Conservation (phyloP, 768 basidiomycete genomes). For the Paxillus rubicundulus region DNA sequence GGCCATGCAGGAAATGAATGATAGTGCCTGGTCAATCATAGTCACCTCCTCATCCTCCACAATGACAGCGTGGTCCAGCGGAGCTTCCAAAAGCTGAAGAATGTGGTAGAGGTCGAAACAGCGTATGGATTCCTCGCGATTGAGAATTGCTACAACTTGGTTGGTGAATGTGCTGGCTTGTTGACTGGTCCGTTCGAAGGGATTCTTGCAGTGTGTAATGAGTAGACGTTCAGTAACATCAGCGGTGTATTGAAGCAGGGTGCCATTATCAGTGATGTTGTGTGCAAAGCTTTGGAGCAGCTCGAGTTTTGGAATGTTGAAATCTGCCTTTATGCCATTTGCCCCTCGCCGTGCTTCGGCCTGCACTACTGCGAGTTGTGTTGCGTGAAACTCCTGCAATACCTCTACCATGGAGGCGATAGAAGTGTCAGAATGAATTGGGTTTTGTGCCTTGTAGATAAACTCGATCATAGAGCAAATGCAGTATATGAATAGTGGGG, state of each 20-base stretch:
- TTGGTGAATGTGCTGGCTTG: too few species aligned
- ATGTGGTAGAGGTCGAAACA: too few species aligned
- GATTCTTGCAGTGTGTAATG: slow-evolving; percentile 37
- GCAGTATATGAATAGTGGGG: not conserved
- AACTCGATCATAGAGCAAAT: slow-evolving; percentile 25
- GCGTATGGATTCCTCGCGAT: too few species aligned
- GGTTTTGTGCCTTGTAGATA: slow-evolving; percentile 20
- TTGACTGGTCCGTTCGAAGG: slow-evolving; percentile 17
- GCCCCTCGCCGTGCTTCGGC: slow-evolving; percentile 3
- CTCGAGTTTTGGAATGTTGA: slow-evolving; percentile 4
- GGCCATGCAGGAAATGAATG: too few species aligned
- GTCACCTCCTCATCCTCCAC: too few species aligned
- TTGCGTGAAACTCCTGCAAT: slow-evolving; percentile 9
- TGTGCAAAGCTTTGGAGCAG: slow-evolving; percentile 9
- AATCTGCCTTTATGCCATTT: not conserved
- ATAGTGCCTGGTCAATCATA: too few species aligned
- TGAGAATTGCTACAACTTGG: too few species aligned
- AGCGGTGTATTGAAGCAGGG: slow-evolving; percentile 34
- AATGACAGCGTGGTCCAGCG: too few species aligned
- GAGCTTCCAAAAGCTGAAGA: not conserved
- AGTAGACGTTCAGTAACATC: slow-evolving; percentile 33
- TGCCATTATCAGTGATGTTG: slow-evolving; percentile 4
- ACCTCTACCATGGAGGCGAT: slow-evolving; percentile 5
- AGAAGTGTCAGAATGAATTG: slow-evolving; percentile 10
- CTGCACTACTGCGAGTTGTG: slow-evolving; percentile 14